Conservation (phyloP, 371 early-diverging fungal genomes). For the Actinomortierella ambigua region DNA sequence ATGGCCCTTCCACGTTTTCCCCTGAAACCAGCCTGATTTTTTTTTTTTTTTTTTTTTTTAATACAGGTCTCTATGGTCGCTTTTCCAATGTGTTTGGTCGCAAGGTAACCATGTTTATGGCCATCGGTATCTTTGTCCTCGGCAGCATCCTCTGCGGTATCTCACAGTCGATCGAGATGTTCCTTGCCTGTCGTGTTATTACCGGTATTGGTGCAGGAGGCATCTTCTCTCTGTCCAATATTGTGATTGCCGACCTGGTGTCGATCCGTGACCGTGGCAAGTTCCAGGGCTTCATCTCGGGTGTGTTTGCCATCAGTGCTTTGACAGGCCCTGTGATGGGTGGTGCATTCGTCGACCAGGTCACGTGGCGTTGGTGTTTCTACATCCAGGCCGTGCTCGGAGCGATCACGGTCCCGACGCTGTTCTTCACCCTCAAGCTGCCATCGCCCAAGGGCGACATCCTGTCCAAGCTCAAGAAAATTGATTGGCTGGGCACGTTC, state of each 20-base stretch:
- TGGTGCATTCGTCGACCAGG: slow-evolving; percentile 52
- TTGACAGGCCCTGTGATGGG: slow-evolving; percentile 56
- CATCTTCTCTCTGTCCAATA: slow-evolving; percentile 56
- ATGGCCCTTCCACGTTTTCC: neutral
- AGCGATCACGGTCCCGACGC: slow-evolving; percentile 17
- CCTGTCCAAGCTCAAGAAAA: slow-evolving; percentile 26
- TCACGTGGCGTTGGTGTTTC: slow-evolving; percentile 58
- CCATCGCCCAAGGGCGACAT: slow-evolving; percentile 44
- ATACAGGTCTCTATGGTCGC: slow-evolving; percentile 38
- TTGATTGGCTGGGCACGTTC: slow-evolving; percentile 41
- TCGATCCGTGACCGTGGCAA: slow-evolving; percentile 59
- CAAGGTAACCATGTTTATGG: slow-evolving; percentile 51
- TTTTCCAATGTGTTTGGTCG: slow-evolving; percentile 52
- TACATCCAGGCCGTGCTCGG: slow-evolving; percentile 47
- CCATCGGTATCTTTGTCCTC: slow-evolving; percentile 51
- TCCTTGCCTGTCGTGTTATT: slow-evolving; percentile 50
- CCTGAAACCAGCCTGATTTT: neutral
- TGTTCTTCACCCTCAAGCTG: slow-evolving; percentile 41
- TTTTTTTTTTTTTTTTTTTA: neutral
- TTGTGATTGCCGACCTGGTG: slow-evolving; percentile 69
- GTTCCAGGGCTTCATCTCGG: slow-evolving; percentile 59
- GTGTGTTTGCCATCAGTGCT: slow-evolving; percentile 50
- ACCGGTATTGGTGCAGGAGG: slow-evolving; percentile 67
- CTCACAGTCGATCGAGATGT: slow-evolving; percentile 47
- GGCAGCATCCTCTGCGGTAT: slow-evolving; percentile 56